Base-by-base conservation (phyloP, 495 filamentous ascomycete species). In the Hypoxylon perforatum region DNA sequence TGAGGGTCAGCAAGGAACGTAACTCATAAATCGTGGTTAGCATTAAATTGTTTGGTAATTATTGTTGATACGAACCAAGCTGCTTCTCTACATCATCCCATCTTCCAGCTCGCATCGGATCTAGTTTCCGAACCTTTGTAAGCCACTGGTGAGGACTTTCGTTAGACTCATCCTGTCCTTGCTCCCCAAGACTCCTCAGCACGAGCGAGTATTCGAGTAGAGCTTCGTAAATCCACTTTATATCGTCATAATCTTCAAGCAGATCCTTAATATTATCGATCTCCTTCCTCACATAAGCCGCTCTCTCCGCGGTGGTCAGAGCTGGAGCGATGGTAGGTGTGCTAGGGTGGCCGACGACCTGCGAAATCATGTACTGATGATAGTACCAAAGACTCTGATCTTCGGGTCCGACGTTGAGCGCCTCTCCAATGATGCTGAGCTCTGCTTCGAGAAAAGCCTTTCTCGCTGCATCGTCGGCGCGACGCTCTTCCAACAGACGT, bases 341-440 rank as follows among this genome's bases (percentile, higher is more conserved):
- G 7, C 69, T 70, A 11, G 73, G 64, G 42, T 56, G 78, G 70
- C 54, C 77, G 61, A 75, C 79, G 52, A 75, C 80, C 78, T 80
- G 90, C 74, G 79, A 85, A 78, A 97, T 88, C 23, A 74, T 41
- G 21, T 67, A 70, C 38, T 71, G 88, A 71, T 98, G 92, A 75
- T 98, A 99, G 75, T 93, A 97, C 96, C 96, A 99, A 12, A 97
- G 79, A 9, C 92, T 94, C 69, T 97, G 94, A 73, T 97, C 93
- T 61, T 93, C 90, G 5, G 93, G 91, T 66, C 96, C 94, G 14
- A 92, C 93, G 52, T 87, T 87, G 41, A 97, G 84, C 0, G 90
- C 93, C 49, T 87, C 82, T 55, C 89, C 85, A 30, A 97, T 89
- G 21, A 92, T 79, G 39, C 79, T 79, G 57, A 98, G 80, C 75